phyloP scores from a whole-genome alignment of 345 rosid genomes.

The Rhizophora apiculata region DNA sequence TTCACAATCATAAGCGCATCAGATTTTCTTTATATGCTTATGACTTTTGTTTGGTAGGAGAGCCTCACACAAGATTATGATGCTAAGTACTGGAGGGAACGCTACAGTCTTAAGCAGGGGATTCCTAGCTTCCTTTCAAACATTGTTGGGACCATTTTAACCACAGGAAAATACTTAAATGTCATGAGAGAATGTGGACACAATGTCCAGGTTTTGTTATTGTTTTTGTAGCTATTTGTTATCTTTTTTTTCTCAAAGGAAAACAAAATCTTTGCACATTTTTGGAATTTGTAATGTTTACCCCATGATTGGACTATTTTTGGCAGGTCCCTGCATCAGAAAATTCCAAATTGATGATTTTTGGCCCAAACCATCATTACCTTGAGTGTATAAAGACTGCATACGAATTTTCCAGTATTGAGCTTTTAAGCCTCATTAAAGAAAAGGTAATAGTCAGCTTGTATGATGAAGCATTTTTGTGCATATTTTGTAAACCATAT shows the following conservation, averaged over 20 bases:
- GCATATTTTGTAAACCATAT: background rate
- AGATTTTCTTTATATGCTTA: conserved; percentile 25
- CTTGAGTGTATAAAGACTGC: conserved; percentile 91
- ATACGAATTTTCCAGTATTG: conserved; percentile 82
- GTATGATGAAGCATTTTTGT: background rate
- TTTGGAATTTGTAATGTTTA: conserved; percentile 9
- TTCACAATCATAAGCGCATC: background rate
- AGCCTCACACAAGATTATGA: conserved; percentile 88
- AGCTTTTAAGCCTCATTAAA: conserved; percentile 77
- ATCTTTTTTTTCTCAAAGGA: background rate
- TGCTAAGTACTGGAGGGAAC: conserved; percentile 79
- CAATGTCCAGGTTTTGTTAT: conserved; percentile 68
- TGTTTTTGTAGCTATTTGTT: background rate
- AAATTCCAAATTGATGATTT: conserved; percentile 70
- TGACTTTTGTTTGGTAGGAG: conserved; percentile 50
- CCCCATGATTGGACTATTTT: conserved; percentile 16
- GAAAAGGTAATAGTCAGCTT: conserved; percentile 54
- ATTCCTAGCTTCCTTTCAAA: conserved; percentile 96
- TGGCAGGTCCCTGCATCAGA: conserved; percentile 77
- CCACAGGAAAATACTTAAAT: conserved; percentile 92
- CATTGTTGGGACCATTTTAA: conserved; percentile 84
- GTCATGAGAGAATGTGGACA: conserved; percentile 99
- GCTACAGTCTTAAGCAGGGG: conserved; percentile 88
- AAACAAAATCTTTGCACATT: conserved; percentile 2
- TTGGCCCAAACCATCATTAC: conserved; percentile 89